Evolutionary conservation across 1,139 yeast species (phyloP).

Genomic region (Candida freyschussii): DNA sequence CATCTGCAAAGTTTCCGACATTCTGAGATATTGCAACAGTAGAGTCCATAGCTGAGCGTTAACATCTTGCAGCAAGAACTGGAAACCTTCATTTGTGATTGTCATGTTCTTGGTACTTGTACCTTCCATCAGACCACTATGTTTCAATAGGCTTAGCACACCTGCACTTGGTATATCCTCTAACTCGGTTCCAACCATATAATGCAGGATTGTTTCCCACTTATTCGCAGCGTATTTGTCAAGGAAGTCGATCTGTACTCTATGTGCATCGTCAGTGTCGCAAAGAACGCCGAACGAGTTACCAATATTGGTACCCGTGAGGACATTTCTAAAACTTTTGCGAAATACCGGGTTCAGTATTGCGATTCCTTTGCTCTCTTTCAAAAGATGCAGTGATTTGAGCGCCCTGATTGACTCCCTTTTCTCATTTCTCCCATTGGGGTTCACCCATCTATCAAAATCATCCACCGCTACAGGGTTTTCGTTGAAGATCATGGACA

Average conservation of each 20-base stretch:
- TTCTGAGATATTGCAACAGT: constrained; percentile 75
- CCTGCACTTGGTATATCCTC: constrained; percentile 62
- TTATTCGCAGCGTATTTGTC: constrained; percentile 78
- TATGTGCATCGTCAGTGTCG: constrained; percentile 42
- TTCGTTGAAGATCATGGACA: constrained; percentile 82
- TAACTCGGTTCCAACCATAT: constrained; percentile 91
- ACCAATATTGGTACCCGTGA: constrained; percentile 63
- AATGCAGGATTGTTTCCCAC: constrained; percentile 95
- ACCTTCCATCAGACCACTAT: constrained; percentile 85
- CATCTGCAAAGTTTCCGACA: constrained; percentile 82
- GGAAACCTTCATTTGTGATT: constrained; percentile 91
- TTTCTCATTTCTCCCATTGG: constrained; percentile 42
- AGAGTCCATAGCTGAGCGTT: constrained; percentile 96
- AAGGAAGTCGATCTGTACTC: constrained; percentile 58
- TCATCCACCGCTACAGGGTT: constrained; percentile 64
- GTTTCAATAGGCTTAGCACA: constrained; percentile 58
- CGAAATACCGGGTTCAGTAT: constrained; percentile 72
- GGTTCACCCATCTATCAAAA: constrained; percentile 73
- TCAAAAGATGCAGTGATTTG: constrained; percentile 69
- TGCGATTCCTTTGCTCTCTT: constrained; percentile 56
- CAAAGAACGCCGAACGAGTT: constrained; percentile 54
- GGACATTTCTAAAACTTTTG: constrained; percentile 70
- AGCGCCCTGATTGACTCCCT: constrained; percentile 77
- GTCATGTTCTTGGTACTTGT: constrained; percentile 44
- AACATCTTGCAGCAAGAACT: constrained; percentile 84